Base-by-base conservation (phyloP, 2,329 filamentous ascomycete genomes). In the Thelonectria rubi region DNA sequence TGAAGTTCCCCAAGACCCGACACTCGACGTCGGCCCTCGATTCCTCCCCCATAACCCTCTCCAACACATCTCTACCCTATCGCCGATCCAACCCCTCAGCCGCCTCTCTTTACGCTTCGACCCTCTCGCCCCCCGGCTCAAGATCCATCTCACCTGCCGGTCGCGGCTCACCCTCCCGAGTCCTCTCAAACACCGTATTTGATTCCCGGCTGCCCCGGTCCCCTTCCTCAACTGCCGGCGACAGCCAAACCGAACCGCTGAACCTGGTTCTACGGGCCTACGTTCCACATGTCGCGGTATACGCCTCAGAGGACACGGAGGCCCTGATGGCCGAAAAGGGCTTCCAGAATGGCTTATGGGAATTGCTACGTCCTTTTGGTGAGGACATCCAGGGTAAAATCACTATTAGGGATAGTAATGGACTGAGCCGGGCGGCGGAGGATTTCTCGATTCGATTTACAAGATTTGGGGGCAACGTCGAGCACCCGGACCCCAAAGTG, bases 371-470 rank as follows among this genome's bases (percentile, higher is more conserved):
- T 52, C 94, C 95, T 0, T 99, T 97, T 79, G 95, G 95, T 30
- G 95, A 99, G 78, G 86, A 84, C 15, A 85, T 98, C 1, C 87
- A 90, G 51, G 95, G 95, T 30, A 97, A 95, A 73, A 90, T 99
- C 53, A 91, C 91, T 3, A 90, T 98, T 57, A 84, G 95, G 70
- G 95, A 99, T 77, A 97, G 94, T 73, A 88, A 92, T 68, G 94
- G 95, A 9, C 87, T 90, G 45, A 94, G 93, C 74, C 88, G 88
- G 73, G 86, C 87, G 40, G 94, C 91, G 80, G 94, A 97, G 57
- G 93, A 98, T 75, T 99, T 93, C 77, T 90, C 92, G 1, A 85
- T 99, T 60, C 90, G 93, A 57, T 97, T 99, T 75, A 88, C 91
- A 5, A 86, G 87, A 60, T 86, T 96, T 56, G 88, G 88, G 2